A percentile compares a stretch with the other conserved stretches of the same genome.
Conservation (phyloP, 805 yeast genomes). For the Pichia paraexigua region DNA sequence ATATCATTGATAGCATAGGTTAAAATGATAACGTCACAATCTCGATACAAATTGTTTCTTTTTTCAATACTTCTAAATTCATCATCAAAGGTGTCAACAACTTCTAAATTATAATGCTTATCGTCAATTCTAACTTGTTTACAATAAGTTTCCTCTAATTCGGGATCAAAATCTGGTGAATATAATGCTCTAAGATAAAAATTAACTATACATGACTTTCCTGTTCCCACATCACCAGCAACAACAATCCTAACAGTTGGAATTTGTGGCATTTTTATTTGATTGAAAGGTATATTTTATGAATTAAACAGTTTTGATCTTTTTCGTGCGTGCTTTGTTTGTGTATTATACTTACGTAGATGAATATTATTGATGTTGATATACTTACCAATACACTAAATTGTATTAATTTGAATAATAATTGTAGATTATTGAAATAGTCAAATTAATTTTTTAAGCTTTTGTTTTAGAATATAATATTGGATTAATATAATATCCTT, state of each 20-base stretch:
- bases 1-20: slow-evolving; percentile 41
- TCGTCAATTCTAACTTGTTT: slow-evolving; percentile 27
- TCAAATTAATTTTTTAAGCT: too few species aligned
- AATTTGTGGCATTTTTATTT: background rate
- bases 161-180: slow-evolving; percentile 18
- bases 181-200: slow-evolving; percentile 19
- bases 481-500: too few species aligned
- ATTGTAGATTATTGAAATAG: too few species aligned
- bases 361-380: too few species aligned
- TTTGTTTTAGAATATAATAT: too few species aligned
- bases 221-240: slow-evolving; percentile 25
- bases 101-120: slow-evolving; percentile 34
- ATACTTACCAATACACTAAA: too few species aligned
- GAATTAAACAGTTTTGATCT: too few species aligned
- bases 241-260: slow-evolving; percentile 22
- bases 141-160: slow-evolving; percentile 24
- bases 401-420: too few species aligned
- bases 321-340: too few species aligned
- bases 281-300: too few species aligned
- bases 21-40: slow-evolving; percentile 43
- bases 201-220: slow-evolving; percentile 25
- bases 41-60: slow-evolving; percentile 12
- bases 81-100: slow-evolving; percentile 86
- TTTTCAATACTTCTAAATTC: slow-evolving; percentile 36
- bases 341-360: too few species aligned